phyloP scores from a whole-genome alignment of 495 filamentous ascomycete genomes.

The Aspergillus asperescens region DNA sequence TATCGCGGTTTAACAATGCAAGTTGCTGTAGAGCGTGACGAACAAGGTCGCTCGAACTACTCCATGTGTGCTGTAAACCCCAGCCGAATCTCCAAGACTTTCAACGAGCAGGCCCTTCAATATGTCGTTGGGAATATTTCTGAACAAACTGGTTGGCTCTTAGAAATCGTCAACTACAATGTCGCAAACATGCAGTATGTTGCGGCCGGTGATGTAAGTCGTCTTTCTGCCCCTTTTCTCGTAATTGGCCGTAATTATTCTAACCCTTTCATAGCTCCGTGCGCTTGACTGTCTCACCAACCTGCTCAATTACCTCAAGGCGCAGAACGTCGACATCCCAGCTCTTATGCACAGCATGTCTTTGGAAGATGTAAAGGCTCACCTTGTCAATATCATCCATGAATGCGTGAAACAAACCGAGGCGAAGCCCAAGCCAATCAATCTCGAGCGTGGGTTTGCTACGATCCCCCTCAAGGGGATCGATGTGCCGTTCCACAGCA shows the following conservation, averaged over 20 bases:
- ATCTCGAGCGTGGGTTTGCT: conserved; percentile 89
- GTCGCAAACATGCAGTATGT: conserved; percentile 99
- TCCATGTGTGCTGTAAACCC: conserved; percentile 99
- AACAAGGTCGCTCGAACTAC: conserved; percentile 88
- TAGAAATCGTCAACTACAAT: conserved; percentile 99
- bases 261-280: conserved; percentile 54
- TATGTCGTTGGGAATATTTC: conserved; percentile 91
- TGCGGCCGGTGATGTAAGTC: conserved; percentile 76
- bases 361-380: conserved; percentile 74
- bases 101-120: conserved; percentile 93
- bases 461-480: conserved; percentile 96
- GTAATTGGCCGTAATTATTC: neutral
- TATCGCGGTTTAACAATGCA: conserved; percentile 99
- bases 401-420: conserved; percentile 80
- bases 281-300: conserved; percentile 91
- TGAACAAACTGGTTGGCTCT: conserved; percentile 86
- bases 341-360: conserved; percentile 79
- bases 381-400: conserved; percentile 78
- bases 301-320: conserved; percentile 89
- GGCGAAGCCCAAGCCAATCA: conserved; percentile 78
- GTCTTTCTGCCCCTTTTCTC: neutral
- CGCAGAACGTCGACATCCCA: conserved; percentile 93
- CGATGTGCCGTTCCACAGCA: conserved; percentile 98
- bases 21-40: conserved; percentile 96
- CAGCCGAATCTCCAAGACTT: conserved; percentile 92